Conservation (phyloP, 2,329 filamentous ascomycete genomes). For the Curvularia sp. region DNA sequence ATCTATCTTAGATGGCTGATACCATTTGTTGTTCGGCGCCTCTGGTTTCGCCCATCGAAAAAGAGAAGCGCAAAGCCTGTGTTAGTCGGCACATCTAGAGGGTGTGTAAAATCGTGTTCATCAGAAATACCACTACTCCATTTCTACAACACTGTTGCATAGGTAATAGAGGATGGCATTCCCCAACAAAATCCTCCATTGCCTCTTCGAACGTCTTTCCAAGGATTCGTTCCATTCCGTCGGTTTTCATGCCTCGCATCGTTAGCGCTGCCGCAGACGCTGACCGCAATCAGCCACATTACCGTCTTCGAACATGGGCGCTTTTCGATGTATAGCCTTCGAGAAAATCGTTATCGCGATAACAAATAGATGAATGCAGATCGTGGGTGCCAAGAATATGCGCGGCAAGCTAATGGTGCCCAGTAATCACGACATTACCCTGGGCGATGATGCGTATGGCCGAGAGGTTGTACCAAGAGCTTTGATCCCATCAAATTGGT, state of each 20-base stretch:
- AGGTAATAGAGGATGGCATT: not conserved
- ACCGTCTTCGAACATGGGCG: not conserved
- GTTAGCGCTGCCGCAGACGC: not conserved
- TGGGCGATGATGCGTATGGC: slow-evolving; percentile 23
- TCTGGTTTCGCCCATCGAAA: not conserved
- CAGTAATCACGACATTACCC: slow-evolving; percentile 38
- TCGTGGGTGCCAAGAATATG: slow-evolving; percentile 14
- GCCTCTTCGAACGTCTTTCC: not conserved
- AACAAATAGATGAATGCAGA: not conserved
- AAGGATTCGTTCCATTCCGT: no score
- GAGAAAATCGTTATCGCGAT: not conserved
- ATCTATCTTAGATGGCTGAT: not conserved
- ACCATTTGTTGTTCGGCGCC: not conserved
- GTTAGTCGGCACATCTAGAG: not conserved
- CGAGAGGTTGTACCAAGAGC: slow-evolving; percentile 31
- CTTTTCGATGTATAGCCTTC: not conserved
- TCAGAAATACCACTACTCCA: not conserved
- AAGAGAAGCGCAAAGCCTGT: not conserved
- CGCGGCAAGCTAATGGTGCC: slow-evolving; percentile 28
- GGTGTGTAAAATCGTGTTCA: not conserved
- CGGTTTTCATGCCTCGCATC: not conserved
- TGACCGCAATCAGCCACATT: not conserved
- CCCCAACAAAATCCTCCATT: not conserved
- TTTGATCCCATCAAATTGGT: slow-evolving; percentile 20
- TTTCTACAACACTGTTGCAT: not conserved